These are phyloP conservation scores for Cryptococcus maquisensis DNA, from an alignment of 1,284 basidiomycete species.

Conservation along the genomic window DNA sequence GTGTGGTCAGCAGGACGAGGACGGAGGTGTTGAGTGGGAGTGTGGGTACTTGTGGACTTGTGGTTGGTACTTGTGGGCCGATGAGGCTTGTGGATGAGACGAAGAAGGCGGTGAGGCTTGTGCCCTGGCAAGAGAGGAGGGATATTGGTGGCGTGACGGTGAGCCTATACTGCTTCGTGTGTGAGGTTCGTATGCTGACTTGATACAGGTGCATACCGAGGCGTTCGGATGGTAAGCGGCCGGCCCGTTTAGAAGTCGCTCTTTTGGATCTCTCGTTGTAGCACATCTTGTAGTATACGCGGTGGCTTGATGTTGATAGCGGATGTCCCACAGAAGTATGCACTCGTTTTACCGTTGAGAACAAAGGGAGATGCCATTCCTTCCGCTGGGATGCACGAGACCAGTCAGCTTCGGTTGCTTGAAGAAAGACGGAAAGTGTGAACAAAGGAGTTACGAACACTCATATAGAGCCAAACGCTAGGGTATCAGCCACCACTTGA, in stretches of 20 bases:
- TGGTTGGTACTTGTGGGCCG: conserved; percentile 9
- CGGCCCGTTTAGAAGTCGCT: not conserved
- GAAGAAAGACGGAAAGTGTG: not conserved
- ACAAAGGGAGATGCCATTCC: no score
- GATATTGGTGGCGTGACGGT: conserved; percentile 8
- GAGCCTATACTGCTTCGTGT: not conserved
- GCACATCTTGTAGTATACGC: no score
- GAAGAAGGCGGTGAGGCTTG: conserved; percentile 2
- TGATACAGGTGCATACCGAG: conserved; percentile 2
- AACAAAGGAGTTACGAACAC: not conserved
- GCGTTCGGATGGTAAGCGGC: conserved; percentile 7
- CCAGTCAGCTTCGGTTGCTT: no score
- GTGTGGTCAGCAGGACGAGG: not conserved
- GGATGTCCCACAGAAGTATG: no score
- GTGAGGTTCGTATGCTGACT: not conserved
- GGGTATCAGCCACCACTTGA: not conserved
- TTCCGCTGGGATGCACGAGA: no score
- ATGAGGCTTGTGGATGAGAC: conserved; percentile 3
- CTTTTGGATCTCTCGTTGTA: no score
- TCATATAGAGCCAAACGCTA: not conserved
- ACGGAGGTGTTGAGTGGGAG: conserved; percentile 4
- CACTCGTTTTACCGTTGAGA: no score
- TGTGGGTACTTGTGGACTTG: conserved; percentile 1
- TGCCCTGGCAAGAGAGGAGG: conserved; percentile 7
- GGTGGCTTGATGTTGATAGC: no score